Base-by-base conservation (phyloP, 257 asterid species). In the Solanum tarijense region DNA sequence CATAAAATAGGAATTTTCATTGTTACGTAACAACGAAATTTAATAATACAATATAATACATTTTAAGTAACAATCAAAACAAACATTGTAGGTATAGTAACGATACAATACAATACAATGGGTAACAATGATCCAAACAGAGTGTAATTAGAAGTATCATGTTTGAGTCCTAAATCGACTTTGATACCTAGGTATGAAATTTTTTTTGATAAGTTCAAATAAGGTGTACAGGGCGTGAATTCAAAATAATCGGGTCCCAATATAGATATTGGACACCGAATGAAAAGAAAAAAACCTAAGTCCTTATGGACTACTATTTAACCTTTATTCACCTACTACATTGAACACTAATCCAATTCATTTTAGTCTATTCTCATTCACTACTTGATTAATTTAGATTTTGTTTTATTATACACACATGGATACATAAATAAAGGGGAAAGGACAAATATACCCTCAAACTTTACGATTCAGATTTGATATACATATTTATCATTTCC, bases 231-330 rank as follows among this genome's bases (percentile, higher is more conserved):
- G 3, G 4, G 3, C 1, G 11, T 55, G n/a, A 0, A 55, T 6
- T 18, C 7, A 55, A 0, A 55, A 55, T 18, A 18, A 55, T 55
- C 2, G 65, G 1, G 4, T 55, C 1, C 3, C n/a, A 55, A 55
- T 7, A 0, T 18, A 0, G 1, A 55, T 55, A 55, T 18, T 20
- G 2, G 1, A 55, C 0, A 55, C 0, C 0, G 4, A 0, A 18
- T 5, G 3, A 5, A 18, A 18, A 5, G 5, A 48, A 3, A 55
- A 55, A 6, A 55, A 18, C n/a, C 66, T 20, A 1, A 58, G 9
- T 58, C 66, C 66, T 58, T 58, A 58, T 58, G 66, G 66, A 58
- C 60, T 48, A 14, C 60, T 48, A 52, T 52, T 52, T 52, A 52
- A 60, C 27, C 27, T 60, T 60, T 21, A 60, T 65, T 65, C n/a